Evolutionary conservation across 1,139 yeast genomes (phyloP).

Genomic region (Debaryomycetaceae sp.): DNA sequence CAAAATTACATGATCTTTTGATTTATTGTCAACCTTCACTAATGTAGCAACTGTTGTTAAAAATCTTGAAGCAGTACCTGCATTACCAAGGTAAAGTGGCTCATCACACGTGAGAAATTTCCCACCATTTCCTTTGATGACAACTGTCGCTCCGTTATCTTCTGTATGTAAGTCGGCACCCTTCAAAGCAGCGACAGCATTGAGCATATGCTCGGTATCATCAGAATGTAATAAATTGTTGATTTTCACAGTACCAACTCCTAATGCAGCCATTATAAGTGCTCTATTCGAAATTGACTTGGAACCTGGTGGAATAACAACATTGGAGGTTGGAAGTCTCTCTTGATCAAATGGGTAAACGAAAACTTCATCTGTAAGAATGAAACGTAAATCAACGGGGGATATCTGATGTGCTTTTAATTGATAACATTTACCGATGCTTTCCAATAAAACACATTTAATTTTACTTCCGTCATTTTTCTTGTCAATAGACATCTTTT

Average conservation of each 20-base stretch:
- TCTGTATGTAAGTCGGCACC: slow-evolving; percentile 83
- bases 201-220: slow-evolving; percentile 92
- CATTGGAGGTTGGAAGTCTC: slow-evolving; percentile 40
- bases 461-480: slow-evolving; percentile 92
- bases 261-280: slow-evolving; percentile 85
- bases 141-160: slow-evolving; percentile 85
- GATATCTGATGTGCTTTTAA: slow-evolving; percentile 80
- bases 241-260: slow-evolving; percentile 77
- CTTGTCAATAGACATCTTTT: slow-evolving; percentile 93
- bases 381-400: slow-evolving; percentile 76
- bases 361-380: slow-evolving; percentile 77
- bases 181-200: slow-evolving; percentile 72
- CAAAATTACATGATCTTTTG: slow-evolving; percentile 50
- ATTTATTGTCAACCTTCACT: slow-evolving; percentile 40
- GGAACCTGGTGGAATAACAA: slow-evolving; percentile 89
- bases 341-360: slow-evolving; percentile 52
- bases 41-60: slow-evolving; percentile 87
- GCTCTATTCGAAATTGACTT: slow-evolving; percentile 97
- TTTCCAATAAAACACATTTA: slow-evolving; percentile 77
- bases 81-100: slow-evolving; percentile 87
- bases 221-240: slow-evolving; percentile 89
- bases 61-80: slow-evolving; percentile 97
- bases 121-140: slow-evolving; percentile 87
- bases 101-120: slow-evolving; percentile 53
- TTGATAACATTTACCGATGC: slow-evolving; percentile 87